Base-by-base conservation (phyloP, 2,329 filamentous ascomycete species). In the Uncinocarpus reesii region DNA sequence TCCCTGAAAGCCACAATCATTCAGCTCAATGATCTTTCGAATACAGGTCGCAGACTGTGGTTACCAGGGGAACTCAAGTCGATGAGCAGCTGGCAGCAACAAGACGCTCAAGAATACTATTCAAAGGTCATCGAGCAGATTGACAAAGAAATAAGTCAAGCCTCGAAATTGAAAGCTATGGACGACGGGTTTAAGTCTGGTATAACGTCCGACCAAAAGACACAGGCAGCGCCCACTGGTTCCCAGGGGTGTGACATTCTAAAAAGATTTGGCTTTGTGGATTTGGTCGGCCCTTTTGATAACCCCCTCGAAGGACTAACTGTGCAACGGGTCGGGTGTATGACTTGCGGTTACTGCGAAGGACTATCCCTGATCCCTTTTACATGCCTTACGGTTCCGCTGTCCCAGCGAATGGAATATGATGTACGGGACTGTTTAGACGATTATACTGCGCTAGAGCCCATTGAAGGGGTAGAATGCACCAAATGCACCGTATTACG, bases 91-190 rank as follows among this genome's bases (percentile, higher is more conserved):
- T 94, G 85, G 79, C 85, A 93, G 57, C 92, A 96, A 62, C 92
- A 98, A 66, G 92, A 98, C 67, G 92, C 92, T 4, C 92, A 96
- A 62, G 92, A 98, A 65, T 98, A 96, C 64, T 95, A 86, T 59
- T 90, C 87, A 13, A 93, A 90, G 59, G 75, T 98, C 11, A 66
- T 95, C 41, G 87, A 90, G 56, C 82, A 89, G 57, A 72, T 95
- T 23, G 86, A 95, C 59, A 83, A 83, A 58, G 86, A 93, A 60
- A 72, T 86, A 34, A 69, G 72, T 16, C 76, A 73, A 55, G 73
- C 74, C 38, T 68, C 68, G 50, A 60, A 64, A 47, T 58, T 63
- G 51, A 54, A 72, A 62, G 63, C 71, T 57, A 62, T 66, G 62
- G 62, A 70, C 53, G 49, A 69, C 58, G 64, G 67, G 48, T 60